Evolutionary conservation across 176 grass and related monocot species (phyloP).

Genomic region (Tillandsia leiboldiana): DNA sequence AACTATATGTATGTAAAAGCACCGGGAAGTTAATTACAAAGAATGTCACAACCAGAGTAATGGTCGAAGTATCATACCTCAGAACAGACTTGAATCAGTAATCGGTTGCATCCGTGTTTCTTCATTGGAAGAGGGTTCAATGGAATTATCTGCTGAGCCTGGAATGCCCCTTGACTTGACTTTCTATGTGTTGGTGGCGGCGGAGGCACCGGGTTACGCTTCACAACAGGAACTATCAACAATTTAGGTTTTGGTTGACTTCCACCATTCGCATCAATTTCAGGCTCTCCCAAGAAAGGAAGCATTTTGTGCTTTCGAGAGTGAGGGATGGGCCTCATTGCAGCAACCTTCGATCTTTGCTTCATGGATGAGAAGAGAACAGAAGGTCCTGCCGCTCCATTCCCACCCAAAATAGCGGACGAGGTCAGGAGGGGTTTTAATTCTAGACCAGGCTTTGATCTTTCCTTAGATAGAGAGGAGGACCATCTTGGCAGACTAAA

Average conservation of each 20-base stretch:
- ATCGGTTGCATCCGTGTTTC: slow-evolving; percentile 53
- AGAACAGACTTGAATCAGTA: slow-evolving; percentile 33
- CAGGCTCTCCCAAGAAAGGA: slow-evolving; percentile 29
- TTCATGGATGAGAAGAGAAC: slow-evolving; percentile 7
- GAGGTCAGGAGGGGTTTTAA: slow-evolving; percentile 11
- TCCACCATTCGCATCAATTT: slow-evolving; percentile 14
- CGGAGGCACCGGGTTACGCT: slow-evolving; percentile 20
- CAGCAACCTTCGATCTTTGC: slow-evolving; percentile 27
- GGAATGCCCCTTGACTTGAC: slow-evolving; percentile 14
- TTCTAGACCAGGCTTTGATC: slow-evolving; percentile 11
- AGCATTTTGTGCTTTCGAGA: slow-evolving; percentile 32
- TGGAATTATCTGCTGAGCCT: slow-evolving; percentile 15
- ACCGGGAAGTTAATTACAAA: slow-evolving; percentile 1
- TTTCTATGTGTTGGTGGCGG: slow-evolving; percentile 28
- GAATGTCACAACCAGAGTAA: slow-evolving; percentile 4
- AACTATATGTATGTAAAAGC: no score
- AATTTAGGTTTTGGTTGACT: slow-evolving; percentile 23
- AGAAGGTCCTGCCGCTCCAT: slow-evolving; percentile 16
- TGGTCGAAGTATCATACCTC: slow-evolving; percentile 34
- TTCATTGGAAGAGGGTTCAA: slow-evolving; percentile 66
- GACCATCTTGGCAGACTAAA: slow-evolving; percentile 31
- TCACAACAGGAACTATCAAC: slow-evolving; percentile 23
- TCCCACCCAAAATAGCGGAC: slow-evolving; percentile 1
- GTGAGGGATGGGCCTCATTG: slow-evolving; percentile 55
- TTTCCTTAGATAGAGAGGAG: slow-evolving; percentile 31